Evolutionary conservation across 495 filamentous ascomycete species (phyloP), one percentile per base, ranked within the genome.

Genomic region (Pseudotulostoma volvatum): DNA sequence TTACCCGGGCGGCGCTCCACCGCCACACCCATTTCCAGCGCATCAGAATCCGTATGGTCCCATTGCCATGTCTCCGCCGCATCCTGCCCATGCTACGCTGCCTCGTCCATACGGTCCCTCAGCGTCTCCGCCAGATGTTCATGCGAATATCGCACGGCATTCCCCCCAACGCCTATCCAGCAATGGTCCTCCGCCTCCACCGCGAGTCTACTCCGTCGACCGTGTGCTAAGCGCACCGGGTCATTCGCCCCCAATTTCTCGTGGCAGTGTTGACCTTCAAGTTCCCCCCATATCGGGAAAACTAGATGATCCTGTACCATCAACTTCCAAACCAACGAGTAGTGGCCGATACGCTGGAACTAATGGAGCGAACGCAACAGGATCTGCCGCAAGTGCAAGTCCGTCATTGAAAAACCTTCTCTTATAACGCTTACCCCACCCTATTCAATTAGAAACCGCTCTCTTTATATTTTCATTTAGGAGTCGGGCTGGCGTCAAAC

Each of bases 371-470:
- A 52, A 42, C 32, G 16, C 39, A 30, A 43, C 54, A 3, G 51
- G 55, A 13, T 57, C 60, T 33, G 56, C 60, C 33, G 81, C 81
- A 3, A 87, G 81, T 41, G 77, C 79, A 23, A 84, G 76, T 44
- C 79, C 81, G 9, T 84, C 79, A 18, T 51, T 87, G 41, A 73
- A 77, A 45, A 84, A 87, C 49, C 54, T 87, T 38, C 66, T 86
- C 23, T 81, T 74, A 20, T 84, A 53, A 61, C n/a, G n/a, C n/a
- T n/a, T n/a, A n/a, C n/a, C n/a, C n/a, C n/a, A n/a, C n/a, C n/a
- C n/a, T n/a, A n/a, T n/a, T n/a, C n/a, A n/a, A n/a, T n/a, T n/a
- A n/a, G n/a, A n/a, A n/a, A n/a, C n/a, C n/a, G n/a, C n/a, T n/a
- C n/a, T n/a, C n/a, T n/a, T n/a, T n/a, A n/a, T n/a, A n/a, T n/a